Percentiles rank a stretch among this genome's conserved stretches.
These are phyloP conservation scores for Sporothrix luriei DNA, from an alignment of 2,329 filamentous ascomycete species.

Conservation along the genomic window DNA sequence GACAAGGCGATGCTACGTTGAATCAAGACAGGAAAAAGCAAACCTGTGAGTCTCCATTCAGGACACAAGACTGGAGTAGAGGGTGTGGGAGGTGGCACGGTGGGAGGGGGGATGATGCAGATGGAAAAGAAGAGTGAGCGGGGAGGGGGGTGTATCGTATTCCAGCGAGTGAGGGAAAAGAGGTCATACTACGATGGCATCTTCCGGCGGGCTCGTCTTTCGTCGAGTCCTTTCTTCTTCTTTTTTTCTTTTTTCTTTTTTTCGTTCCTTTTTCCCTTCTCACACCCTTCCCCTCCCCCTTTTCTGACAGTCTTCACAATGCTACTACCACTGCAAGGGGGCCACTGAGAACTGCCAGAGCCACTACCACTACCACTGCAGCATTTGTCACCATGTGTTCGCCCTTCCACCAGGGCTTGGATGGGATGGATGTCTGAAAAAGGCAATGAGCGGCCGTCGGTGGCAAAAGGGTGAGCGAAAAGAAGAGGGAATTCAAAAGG, in stretches of 20 bases:
- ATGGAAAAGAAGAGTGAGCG: neutral
- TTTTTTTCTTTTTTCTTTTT: neutral
- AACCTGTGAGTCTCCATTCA: neutral
- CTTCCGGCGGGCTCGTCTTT: no score
- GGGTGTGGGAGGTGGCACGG: neutral
- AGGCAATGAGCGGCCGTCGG: constrained; percentile 16
- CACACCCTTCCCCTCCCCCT: neutral
- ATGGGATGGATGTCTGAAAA: neutral
- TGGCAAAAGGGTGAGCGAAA: neutral
- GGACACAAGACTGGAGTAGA: constrained; percentile 7
- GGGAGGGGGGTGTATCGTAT: neutral
- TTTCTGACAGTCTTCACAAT: constrained; percentile 7
- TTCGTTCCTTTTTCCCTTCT: neutral
- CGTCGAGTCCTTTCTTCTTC: no score
- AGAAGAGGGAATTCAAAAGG: neutral
- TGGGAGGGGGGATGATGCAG: neutral
- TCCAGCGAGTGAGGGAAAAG: constrained; percentile 9
- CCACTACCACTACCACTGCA: constrained; percentile 7
- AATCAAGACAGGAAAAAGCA: neutral
- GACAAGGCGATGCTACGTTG: constrained; percentile 6
- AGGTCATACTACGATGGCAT: neutral
- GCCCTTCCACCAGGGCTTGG: neutral
- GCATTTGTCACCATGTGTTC: neutral
- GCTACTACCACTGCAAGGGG: neutral
- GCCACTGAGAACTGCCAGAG: neutral